phyloP scores from a whole-genome alignment of 2,329 filamentous ascomycete species.

The Celoporthe dispersa region DNA sequence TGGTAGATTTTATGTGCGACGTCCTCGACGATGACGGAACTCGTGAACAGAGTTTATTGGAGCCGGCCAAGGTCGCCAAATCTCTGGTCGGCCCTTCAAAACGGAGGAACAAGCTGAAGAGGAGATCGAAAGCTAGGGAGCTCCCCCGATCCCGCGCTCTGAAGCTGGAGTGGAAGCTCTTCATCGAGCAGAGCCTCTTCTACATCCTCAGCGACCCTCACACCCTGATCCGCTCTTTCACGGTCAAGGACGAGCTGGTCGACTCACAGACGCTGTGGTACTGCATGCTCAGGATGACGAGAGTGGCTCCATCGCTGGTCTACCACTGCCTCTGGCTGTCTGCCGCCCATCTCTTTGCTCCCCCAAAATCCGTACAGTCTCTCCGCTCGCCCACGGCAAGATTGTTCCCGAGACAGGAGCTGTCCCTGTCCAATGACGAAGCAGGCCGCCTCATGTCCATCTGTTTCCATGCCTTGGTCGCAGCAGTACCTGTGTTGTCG shows the following conservation, averaged over 20 bases:
- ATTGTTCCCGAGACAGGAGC: constrained; percentile 41
- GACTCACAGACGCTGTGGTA: constrained; percentile 68
- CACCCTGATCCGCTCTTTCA: constrained; percentile 61
- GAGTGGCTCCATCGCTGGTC: constrained; percentile 60
- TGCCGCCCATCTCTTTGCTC: constrained; percentile 60
- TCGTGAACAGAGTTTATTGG: constrained; percentile 52
- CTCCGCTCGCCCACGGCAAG: constrained; percentile 44
- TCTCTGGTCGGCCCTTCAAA: constrained; percentile 36
- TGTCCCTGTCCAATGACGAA: constrained; percentile 51
- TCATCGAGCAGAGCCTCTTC: constrained; percentile 68
- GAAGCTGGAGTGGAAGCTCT: constrained; percentile 59
- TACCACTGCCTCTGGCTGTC: constrained; percentile 69
- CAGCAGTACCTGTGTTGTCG: constrained; percentile 56
- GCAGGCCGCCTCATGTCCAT: constrained; percentile 61
- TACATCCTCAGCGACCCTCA: constrained; percentile 63
- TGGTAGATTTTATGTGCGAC: constrained; percentile 65
- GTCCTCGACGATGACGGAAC: constrained; percentile 61
- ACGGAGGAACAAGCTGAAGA: constrained; percentile 39
- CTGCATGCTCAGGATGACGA: constrained; percentile 63
- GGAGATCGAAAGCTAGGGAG: constrained; percentile 37
- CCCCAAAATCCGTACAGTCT: constrained; percentile 51
- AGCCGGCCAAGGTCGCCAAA: constrained; percentile 43
- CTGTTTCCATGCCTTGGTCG: constrained; percentile 66
- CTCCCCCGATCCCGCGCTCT: constrained; percentile 39
- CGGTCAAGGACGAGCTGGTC: constrained; percentile 53